phyloP scores from a whole-genome alignment of 2,329 filamentous ascomycete species.

The Cytospora paraplurivora region DNA sequence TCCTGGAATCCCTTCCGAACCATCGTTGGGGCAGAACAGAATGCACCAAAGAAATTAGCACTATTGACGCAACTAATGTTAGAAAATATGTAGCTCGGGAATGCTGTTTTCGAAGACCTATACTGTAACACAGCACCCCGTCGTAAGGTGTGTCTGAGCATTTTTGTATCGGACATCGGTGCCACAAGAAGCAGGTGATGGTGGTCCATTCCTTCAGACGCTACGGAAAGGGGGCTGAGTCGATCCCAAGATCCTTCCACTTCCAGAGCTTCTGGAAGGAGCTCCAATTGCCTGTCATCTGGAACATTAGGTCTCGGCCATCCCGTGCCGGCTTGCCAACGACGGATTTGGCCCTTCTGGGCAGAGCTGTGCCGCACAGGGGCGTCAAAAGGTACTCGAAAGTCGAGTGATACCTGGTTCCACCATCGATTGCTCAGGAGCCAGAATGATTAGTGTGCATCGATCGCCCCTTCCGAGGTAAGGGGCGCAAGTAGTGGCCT shows the following conservation, averaged over 20 bases:
- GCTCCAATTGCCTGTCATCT: background rate
- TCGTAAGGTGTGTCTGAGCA: background rate
- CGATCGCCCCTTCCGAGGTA: background rate
- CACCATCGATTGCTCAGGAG: background rate
- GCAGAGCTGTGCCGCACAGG: background rate
- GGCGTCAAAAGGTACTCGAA: background rate
- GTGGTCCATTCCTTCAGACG: slow-evolving; percentile 4
- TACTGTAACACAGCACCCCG: background rate
- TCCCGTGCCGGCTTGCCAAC: slow-evolving; percentile 11
- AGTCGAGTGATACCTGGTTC: background rate
- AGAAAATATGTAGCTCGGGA: background rate
- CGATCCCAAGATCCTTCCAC: slow-evolving; percentile 1
- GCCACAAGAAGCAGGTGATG: slow-evolving; percentile 13
- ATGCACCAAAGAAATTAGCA: background rate
- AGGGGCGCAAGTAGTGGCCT: background rate
- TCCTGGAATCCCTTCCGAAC: background rate
- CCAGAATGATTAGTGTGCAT: background rate
- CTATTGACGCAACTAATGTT: background rate
- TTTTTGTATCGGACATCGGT: slow-evolving; percentile 15
- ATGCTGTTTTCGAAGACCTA: background rate
- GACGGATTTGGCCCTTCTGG: background rate
- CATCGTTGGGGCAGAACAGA: background rate
- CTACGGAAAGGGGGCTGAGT: background rate
- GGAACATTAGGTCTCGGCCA: background rate
- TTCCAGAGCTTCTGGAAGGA: slow-evolving; percentile 22